Evolutionary conservation across 768 basidiomycete species (phyloP).

Genomic region (Russula ochroleuca): DNA sequence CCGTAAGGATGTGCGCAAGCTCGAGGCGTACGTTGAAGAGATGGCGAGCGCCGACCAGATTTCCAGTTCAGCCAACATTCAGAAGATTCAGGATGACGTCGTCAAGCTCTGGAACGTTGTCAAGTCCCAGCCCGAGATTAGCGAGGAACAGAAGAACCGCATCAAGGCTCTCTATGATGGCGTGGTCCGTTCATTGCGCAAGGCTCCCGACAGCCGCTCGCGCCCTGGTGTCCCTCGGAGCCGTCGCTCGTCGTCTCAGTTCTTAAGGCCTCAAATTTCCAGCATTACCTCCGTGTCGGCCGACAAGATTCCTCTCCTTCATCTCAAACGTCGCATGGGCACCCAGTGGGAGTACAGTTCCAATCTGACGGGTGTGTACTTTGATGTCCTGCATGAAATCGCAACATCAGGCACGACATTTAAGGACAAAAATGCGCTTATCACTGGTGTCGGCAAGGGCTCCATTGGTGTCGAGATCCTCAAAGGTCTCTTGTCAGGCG

Average conservation of each 20-base stretch:
- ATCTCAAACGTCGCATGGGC: slow-evolving; percentile 95
- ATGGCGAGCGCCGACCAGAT: slow-evolving; percentile 96
- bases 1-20: slow-evolving; percentile 92
- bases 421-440: slow-evolving; percentile 97
- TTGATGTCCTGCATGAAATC: slow-evolving; percentile 96
- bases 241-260: slow-evolving; percentile 92
- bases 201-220: slow-evolving; percentile 60
- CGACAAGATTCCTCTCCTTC: slow-evolving; percentile 90
- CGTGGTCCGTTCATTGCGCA: slow-evolving; percentile 88
- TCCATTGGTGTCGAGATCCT: slow-evolving; percentile 98
- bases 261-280: slow-evolving; percentile 88
- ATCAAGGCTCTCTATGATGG: slow-evolving; percentile 95
- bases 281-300: slow-evolving; percentile 68
- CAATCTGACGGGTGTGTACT: slow-evolving; percentile 91
- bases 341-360: slow-evolving; percentile 95
- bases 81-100: slow-evolving; percentile 97
- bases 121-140: slow-evolving; percentile 95
- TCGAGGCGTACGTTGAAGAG: slow-evolving; percentile 96
- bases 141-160: slow-evolving; percentile 91
- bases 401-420: slow-evolving; percentile 98
- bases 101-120: slow-evolving; percentile 96
- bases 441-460: slow-evolving; percentile 97
- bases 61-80: slow-evolving; percentile 79
- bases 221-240: slow-evolving; percentile 50
- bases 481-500: slow-evolving; percentile 93